A percentile compares a stretch with the other conserved stretches of the same genome.
Evolutionary conservation across 345 rosid genomes (phyloP).

Genomic region (Arabis hirsuta): DNA sequence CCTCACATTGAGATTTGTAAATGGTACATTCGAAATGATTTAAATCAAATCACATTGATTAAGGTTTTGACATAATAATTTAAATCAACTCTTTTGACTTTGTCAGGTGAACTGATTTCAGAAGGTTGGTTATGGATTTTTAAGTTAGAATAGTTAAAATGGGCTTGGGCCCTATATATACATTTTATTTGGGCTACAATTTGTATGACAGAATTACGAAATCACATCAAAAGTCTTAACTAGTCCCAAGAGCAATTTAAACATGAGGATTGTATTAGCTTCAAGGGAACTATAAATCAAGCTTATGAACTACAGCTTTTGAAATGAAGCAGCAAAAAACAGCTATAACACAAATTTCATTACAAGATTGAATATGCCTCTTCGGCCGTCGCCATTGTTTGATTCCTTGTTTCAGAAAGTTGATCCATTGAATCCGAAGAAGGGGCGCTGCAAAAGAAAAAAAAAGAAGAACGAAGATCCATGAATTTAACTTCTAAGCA

Average conservation of each 20-base stretch:
- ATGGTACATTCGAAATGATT: no score
- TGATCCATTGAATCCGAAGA: constrained; percentile 80
- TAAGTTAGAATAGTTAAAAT: no score
- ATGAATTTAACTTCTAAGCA: not conserved
- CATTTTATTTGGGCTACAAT: not conserved
- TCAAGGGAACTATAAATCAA: not conserved
- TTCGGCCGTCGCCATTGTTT: not conserved
- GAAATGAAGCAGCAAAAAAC: constrained; percentile 15
- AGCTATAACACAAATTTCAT: not conserved
- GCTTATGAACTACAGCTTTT: constrained; percentile 9
- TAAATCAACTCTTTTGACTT: no score
- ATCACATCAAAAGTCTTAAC: not conserved
- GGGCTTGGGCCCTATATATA: no score
- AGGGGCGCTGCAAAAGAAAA: constrained; percentile 52
- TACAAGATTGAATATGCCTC: constrained; percentile 16
- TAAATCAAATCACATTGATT: no score
- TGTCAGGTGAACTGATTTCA: no score
- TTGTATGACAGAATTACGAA: not conserved
- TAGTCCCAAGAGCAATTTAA: not conserved
- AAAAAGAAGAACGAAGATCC: not conserved
- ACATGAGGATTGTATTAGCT: not conserved
- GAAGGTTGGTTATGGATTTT: no score
- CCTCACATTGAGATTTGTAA: no score
- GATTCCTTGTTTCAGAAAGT: constrained; percentile 57
- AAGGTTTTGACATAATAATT: no score